These are phyloP conservation scores for Naumovozyma baii DNA, from an alignment of 805 yeast species.

Conservation along the genomic window DNA sequence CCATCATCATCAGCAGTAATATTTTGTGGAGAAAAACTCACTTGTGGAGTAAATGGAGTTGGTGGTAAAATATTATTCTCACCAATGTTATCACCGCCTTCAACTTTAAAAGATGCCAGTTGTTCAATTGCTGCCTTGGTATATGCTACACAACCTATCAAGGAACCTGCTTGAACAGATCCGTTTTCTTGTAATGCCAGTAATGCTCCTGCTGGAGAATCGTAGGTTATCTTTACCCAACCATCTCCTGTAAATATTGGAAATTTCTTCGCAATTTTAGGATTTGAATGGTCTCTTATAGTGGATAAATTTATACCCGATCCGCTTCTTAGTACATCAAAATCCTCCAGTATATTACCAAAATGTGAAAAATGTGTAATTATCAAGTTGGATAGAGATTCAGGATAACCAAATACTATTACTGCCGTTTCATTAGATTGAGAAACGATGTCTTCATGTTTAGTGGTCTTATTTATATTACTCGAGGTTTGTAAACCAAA, in stretches of 20 bases:
- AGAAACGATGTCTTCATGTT: not conserved
- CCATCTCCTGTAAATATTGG: conserved; percentile 80
- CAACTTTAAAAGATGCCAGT: conserved; percentile 34
- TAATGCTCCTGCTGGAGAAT: conserved; percentile 60
- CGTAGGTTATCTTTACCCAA: conserved; percentile 88
- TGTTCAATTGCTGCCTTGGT: conserved; percentile 52
- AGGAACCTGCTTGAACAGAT: conserved; percentile 50
- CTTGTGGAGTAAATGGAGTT: not conserved
- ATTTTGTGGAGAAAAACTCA: no score
- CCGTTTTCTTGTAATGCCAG: conserved; percentile 86
- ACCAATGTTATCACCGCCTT: conserved; percentile 25
- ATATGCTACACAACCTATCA: conserved; percentile 64
- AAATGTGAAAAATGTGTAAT: conserved; percentile 67
- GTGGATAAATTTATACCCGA: conserved; percentile 27
- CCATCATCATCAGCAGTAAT: not conserved
- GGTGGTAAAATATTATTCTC: conserved; percentile 4
- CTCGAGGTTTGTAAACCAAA: not conserved
- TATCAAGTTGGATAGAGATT: conserved; percentile 54
- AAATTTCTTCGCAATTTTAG: conserved; percentile 24
- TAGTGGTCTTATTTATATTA: not conserved
- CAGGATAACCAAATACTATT: conserved; percentile 77
- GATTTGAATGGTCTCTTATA: conserved; percentile 9
- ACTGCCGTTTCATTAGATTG: conserved; percentile 48
- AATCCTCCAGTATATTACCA: conserved; percentile 72
- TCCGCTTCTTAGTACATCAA: conserved; percentile 36